phyloP scores from a whole-genome alignment of 495 filamentous ascomycete species.

The Podospora comata region DNA sequence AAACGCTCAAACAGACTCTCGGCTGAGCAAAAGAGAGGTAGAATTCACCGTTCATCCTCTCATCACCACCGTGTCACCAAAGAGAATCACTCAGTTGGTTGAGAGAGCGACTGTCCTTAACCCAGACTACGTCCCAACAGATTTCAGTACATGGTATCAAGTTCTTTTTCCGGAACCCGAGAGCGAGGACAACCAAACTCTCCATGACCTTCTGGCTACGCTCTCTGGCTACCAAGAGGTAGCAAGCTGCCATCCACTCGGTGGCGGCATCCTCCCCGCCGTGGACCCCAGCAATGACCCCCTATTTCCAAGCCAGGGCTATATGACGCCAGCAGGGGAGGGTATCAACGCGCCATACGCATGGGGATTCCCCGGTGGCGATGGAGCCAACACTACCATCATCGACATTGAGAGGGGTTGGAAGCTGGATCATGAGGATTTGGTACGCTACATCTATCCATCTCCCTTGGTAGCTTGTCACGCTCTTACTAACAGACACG shows the following conservation, averaged over 20 bases:
- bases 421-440: conserved; percentile 18
- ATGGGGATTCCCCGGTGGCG: conserved; percentile 18
- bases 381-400: conserved; percentile 10
- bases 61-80: background rate
- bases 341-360: conserved; percentile 20
- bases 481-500: background rate
- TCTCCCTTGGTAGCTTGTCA: too few species aligned
- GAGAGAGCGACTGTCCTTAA: background rate
- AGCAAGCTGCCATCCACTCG: conserved; percentile 3
- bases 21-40: background rate
- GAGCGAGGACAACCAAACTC: background rate
- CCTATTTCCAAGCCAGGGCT: conserved; percentile 4
- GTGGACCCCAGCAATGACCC: conserved; percentile 9
- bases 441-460: background rate
- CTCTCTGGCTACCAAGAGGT: background rate
- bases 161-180: background rate
- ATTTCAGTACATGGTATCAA: background rate
- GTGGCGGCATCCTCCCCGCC: background rate
- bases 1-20: background rate
- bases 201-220: background rate
- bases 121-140: background rate
- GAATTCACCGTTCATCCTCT: background rate
- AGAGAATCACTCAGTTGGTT: background rate
- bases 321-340: conserved; percentile 5
- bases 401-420: conserved; percentile 20